Evolutionary conservation across 2,329 filamentous ascomycete species (phyloP).

Genomic region (Fusarium nisikadoi): DNA sequence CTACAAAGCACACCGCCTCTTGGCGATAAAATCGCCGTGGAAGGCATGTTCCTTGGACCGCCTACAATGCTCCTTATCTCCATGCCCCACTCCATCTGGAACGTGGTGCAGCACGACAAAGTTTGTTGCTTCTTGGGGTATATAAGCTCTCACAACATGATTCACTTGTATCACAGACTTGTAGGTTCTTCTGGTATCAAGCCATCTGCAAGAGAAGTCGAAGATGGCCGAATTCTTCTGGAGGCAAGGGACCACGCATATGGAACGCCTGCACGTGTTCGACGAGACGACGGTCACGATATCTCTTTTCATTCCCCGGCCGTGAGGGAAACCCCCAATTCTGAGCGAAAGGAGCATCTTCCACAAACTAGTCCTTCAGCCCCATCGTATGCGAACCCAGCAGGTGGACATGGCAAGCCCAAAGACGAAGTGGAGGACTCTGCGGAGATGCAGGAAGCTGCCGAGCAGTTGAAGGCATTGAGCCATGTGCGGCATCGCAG

Average conservation of each 20-base stretch:
- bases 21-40: slow-evolving; percentile 69
- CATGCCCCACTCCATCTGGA: slow-evolving; percentile 72
- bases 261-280: slow-evolving; percentile 46
- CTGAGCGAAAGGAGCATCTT: slow-evolving; percentile 41
- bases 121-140: slow-evolving; percentile 74
- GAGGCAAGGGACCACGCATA: slow-evolving; percentile 62
- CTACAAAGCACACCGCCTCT: slow-evolving; percentile 68
- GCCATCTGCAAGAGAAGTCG: slow-evolving; percentile 63
- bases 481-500: slow-evolving; percentile 70
- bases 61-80: slow-evolving; percentile 74
- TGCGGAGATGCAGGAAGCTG: slow-evolving; percentile 76
- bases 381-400: slow-evolving; percentile 33
- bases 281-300: slow-evolving; percentile 46
- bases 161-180: slow-evolving; percentile 69
- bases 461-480: slow-evolving; percentile 72
- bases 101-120: slow-evolving; percentile 72
- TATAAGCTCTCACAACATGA: slow-evolving; percentile 75
- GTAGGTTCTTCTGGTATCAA: slow-evolving; percentile 58
- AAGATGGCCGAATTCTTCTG: slow-evolving; percentile 67
- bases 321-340: slow-evolving; percentile 38
- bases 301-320: slow-evolving; percentile 39
- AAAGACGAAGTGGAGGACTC: slow-evolving; percentile 64
- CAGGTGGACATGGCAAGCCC: slow-evolving; percentile 42
- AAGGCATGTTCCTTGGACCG: slow-evolving; percentile 75
- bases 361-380: slow-evolving; percentile 46